phyloP scores from a whole-genome alignment of 78 protist genomes.

The Protostelium mycophagum region DNA sequence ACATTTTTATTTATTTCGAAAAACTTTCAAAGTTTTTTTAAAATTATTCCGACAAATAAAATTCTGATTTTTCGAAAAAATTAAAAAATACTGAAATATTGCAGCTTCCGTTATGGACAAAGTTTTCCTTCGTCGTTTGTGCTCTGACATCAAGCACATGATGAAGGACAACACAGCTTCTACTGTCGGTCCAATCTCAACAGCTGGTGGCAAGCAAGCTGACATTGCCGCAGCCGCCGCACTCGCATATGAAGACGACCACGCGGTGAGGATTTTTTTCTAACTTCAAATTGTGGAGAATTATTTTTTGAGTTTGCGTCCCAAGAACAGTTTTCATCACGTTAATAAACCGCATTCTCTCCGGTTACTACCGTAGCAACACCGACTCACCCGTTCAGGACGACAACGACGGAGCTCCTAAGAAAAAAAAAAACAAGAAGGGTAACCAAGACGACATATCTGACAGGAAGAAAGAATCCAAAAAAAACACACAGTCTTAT shows the following conservation, averaged over 20 bases:
- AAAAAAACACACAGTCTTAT: slow-evolving; percentile 25
- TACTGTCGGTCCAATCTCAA: neutral
- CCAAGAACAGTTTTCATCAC: too few species aligned
- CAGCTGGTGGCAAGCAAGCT: neutral
- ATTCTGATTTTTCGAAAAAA: too few species aligned
- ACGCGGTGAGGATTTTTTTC: neutral
- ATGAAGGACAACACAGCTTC: neutral
- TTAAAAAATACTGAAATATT: too few species aligned
- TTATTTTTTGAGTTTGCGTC: too few species aligned
- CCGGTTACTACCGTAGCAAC: neutral
- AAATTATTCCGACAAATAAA: too few species aligned
- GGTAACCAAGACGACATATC: slow-evolving; percentile 31
- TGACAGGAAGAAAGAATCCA: slow-evolving; percentile 20
- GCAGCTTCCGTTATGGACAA: neutral
- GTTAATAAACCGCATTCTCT: too few species aligned
- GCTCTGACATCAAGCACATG: neutral
- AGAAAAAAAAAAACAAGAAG: neutral
- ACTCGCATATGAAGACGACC: neutral
- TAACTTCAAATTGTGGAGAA: too few species aligned
- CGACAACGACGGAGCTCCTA: neutral
- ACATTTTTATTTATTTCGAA: too few species aligned
- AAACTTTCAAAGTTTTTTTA: too few species aligned
- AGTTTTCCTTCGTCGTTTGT: neutral
- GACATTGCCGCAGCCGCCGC: neutral
- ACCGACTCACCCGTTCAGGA: neutral